Percentiles rank a stretch among this genome's conserved stretches.
These are phyloP conservation scores for Phlebiopsis flavidoalba DNA, from an alignment of 768 basidiomycete genomes.

Conservation along the genomic window DNA sequence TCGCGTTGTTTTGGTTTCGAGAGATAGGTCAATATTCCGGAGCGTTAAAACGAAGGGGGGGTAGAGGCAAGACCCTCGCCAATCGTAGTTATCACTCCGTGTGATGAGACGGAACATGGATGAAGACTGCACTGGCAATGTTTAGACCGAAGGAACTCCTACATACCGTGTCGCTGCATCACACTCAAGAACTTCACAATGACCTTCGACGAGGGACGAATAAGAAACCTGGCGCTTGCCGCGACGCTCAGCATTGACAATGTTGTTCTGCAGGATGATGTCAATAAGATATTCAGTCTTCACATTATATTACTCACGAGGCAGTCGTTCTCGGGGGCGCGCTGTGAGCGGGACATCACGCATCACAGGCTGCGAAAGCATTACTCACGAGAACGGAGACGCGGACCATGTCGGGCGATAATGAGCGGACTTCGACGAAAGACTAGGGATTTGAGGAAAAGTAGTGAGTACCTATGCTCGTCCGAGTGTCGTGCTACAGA, in stretches of 20 bases:
- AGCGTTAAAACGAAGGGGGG: conserved; percentile 79
- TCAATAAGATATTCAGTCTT: background rate
- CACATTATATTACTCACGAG: conserved; percentile 27
- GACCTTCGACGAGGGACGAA: conserved; percentile 97
- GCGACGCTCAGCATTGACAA: conserved; percentile 98
- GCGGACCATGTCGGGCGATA: conserved; percentile 67
- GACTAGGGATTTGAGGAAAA: conserved; percentile 29
- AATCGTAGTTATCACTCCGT: conserved; percentile 88
- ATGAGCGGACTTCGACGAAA: conserved; percentile 13
- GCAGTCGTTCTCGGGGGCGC: conserved; percentile 57
- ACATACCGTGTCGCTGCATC: conserved; percentile 94
- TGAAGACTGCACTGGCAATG: background rate
- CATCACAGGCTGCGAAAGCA: background rate
- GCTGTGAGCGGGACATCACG: background rate
- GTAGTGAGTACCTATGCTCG: conserved; percentile 44
- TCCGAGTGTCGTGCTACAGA: conserved; percentile 80
- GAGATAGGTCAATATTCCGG: conserved; percentile 60
- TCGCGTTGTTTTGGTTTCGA: conserved; percentile 56
- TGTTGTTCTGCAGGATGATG: conserved; percentile 70
- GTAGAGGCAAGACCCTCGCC: conserved; percentile 54
- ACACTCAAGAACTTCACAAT: conserved; percentile 96
- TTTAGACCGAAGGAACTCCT: conserved; percentile 6
- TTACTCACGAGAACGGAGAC: conserved; percentile 68
- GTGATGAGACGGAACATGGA: conserved; percentile 9
- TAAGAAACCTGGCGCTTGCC: conserved; percentile 99